phyloP scores from a whole-genome alignment of 495 filamentous ascomycete genomes.

The Massariosphaeria phaeospora region DNA sequence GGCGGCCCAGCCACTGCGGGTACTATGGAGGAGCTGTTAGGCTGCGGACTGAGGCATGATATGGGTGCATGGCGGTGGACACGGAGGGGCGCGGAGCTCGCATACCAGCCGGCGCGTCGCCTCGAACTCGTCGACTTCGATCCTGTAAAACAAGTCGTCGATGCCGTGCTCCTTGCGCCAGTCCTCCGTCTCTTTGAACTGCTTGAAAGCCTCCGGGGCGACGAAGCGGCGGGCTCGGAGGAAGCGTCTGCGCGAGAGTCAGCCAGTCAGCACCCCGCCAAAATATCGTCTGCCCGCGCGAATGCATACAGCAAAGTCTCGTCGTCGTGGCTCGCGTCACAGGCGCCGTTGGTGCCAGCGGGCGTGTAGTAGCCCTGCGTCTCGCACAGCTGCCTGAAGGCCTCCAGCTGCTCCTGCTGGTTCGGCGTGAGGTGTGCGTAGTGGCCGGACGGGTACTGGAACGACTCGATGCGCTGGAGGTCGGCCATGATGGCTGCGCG shows the following conservation, averaged over 20 bases:
- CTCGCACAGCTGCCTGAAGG: slow-evolving; percentile 63
- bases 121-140: slow-evolving; percentile 74
- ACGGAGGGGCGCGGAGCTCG: slow-evolving; percentile 21
- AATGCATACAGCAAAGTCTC: slow-evolving; percentile 68
- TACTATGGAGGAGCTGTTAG: slow-evolving; percentile 53
- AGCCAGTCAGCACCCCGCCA: not conserved
- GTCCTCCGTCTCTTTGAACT: slow-evolving; percentile 84
- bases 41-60: too few species aligned
- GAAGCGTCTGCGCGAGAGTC: slow-evolving; percentile 56
- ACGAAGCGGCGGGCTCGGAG: slow-evolving; percentile 73
- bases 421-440: slow-evolving; percentile 64
- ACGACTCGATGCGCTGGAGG: slow-evolving; percentile 33
- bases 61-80: not conserved
- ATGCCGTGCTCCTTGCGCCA: slow-evolving; percentile 73
- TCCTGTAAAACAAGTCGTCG: slow-evolving; percentile 40
- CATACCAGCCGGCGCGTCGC: slow-evolving; percentile 67
- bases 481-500: slow-evolving; percentile 21
- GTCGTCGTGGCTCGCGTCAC: slow-evolving; percentile 65
- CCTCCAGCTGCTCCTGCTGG: slow-evolving; percentile 58
- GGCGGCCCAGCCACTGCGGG: slow-evolving; percentile 85
- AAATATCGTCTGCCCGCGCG: not conserved
- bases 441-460: slow-evolving; percentile 54
- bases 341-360: slow-evolving; percentile 42
- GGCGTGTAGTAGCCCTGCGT: slow-evolving; percentile 63
- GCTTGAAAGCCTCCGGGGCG: slow-evolving; percentile 65